Conservation (phyloP, 345 rosid genomes). For the Carallia pectinifolia region DNA sequence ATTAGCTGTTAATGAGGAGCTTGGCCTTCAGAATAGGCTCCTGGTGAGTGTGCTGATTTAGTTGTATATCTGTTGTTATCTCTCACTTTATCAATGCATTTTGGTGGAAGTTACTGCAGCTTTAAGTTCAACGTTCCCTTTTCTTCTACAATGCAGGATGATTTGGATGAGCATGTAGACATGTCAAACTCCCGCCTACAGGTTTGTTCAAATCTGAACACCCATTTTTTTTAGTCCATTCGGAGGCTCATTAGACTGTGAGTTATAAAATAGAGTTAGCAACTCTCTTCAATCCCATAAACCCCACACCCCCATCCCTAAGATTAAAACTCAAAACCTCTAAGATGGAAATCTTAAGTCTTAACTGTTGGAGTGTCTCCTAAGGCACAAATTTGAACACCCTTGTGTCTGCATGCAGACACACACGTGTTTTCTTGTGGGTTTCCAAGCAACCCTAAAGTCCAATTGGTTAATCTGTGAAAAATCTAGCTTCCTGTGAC, state of each 20-base stretch:
- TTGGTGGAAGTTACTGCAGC: neutral
- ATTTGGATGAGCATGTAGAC: neutral
- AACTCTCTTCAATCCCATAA: too few species aligned
- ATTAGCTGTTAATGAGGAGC: neutral
- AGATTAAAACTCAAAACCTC: too few species aligned
- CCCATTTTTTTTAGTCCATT: too few species aligned
- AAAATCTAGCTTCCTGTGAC: too few species aligned
- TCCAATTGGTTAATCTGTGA: neutral
- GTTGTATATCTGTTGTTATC: neutral
- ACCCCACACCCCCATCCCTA: too few species aligned
- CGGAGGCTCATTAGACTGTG: too few species aligned
- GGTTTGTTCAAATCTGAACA: neutral
- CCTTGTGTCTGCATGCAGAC: neutral
- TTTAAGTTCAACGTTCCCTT: neutral
- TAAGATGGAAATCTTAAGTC: too few species aligned
- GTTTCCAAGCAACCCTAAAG: neutral
- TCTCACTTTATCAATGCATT: neutral
- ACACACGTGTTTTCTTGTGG: neutral
- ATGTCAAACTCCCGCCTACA: neutral
- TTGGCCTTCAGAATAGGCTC: constrained; percentile 1
- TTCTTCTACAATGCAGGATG: constrained; percentile 4
- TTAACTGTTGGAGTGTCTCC: too few species aligned
- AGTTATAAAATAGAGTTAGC: rapidly evolving
- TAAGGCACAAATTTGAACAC: too few species aligned
- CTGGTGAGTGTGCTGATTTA: neutral